These are phyloP conservation scores for Penicillium sp. DNA, from an alignment of 2,329 filamentous ascomycete genomes.

Conservation along the genomic window DNA sequence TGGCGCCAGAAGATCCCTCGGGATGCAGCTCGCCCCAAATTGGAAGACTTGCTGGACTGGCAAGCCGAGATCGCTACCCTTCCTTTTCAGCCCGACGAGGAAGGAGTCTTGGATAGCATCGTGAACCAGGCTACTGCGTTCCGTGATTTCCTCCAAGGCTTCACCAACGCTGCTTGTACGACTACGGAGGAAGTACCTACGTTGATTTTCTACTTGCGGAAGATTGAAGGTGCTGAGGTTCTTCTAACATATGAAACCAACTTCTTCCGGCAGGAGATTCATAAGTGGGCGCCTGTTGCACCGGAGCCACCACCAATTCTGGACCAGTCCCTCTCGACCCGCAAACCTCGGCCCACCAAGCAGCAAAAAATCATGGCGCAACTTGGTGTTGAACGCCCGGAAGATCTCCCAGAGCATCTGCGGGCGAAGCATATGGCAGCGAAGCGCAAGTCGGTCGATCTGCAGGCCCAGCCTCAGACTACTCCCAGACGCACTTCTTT, in stretches of 20 bases:
- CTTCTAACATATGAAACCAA: slow-evolving; percentile 93
- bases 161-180: slow-evolving; percentile 77
- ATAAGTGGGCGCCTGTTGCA: slow-evolving; percentile 91
- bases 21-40: slow-evolving; percentile 89
- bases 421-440: slow-evolving; percentile 74
- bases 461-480: slow-evolving; percentile 28
- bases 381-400: slow-evolving; percentile 83
- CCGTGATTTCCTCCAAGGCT: slow-evolving; percentile 75
- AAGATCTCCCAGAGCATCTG: slow-evolving; percentile 81
- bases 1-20: slow-evolving; percentile 96
- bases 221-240: slow-evolving; percentile 95
- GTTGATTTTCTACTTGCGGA: slow-evolving; percentile 91
- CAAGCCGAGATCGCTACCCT: slow-evolving; percentile 76
- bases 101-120: slow-evolving; percentile 80
- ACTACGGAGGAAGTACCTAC: slow-evolving; percentile 85
- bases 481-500: slow-evolving; percentile 15
- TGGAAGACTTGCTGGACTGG: slow-evolving; percentile 84
- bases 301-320: slow-evolving; percentile 81
- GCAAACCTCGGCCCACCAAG: slow-evolving; percentile 95
- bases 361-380: slow-evolving; percentile 91
- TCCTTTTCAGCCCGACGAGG: slow-evolving; percentile 95
- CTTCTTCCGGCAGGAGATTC: slow-evolving; percentile 91
- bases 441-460: slow-evolving; percentile 69
- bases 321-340: slow-evolving; percentile 83
- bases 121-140: slow-evolving; percentile 83